These are phyloP conservation scores for Fusarium sp. DNA, from an alignment of 2,329 filamentous ascomycete genomes.

Conservation along the genomic window DNA sequence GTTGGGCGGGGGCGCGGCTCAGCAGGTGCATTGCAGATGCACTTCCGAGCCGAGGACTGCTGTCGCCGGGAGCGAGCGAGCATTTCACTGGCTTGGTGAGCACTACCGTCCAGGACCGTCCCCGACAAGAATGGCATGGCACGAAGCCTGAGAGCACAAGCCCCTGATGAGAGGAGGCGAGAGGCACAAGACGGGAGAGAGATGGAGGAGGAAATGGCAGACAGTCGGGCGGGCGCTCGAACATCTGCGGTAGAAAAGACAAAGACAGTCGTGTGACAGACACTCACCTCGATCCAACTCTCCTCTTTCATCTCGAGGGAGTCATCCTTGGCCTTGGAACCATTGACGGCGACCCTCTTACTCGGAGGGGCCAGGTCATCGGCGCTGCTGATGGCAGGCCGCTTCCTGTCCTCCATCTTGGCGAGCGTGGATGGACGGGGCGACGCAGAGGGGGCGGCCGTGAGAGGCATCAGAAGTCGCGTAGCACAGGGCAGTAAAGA, in stretches of 20 bases:
- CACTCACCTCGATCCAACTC: slow-evolving; percentile 75
- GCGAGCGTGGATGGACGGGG: slow-evolving; percentile 84
- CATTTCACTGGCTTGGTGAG: slow-evolving; percentile 54
- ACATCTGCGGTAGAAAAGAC: slow-evolving; percentile 32
- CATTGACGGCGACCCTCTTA: slow-evolving; percentile 94
- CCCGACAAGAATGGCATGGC: slow-evolving; percentile 46
- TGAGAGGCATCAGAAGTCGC: slow-evolving; percentile 84
- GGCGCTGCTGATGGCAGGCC: slow-evolving; percentile 82
- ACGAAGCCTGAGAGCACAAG: slow-evolving; percentile 35
- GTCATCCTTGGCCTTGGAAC: slow-evolving; percentile 70
- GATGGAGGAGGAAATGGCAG: slow-evolving; percentile 6
- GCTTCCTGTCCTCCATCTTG: slow-evolving; percentile 99
- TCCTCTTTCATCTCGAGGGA: slow-evolving; percentile 69
- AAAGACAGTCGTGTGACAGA: slow-evolving; percentile 55
- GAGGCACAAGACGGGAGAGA: slow-evolving; percentile 20
- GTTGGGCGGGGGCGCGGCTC: slow-evolving; percentile 34
- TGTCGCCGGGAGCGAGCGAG: slow-evolving; percentile 48
- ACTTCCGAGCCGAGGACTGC: slow-evolving; percentile 47
- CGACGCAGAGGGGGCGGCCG: slow-evolving; percentile 76
- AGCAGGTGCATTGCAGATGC: slow-evolving; percentile 38
- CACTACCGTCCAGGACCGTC: slow-evolving; percentile 50
- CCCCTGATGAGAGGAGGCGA: slow-evolving; percentile 4
- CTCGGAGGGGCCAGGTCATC: slow-evolving; percentile 89
- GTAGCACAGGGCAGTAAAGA: slow-evolving; percentile 54
- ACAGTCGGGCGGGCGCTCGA: slow-evolving; percentile 24